Percentiles rank a stretch among this genome's conserved stretches.
Evolutionary conservation across 768 basidiomycete species (phyloP).

Genomic region (Lactarius hengduanensis): DNA sequence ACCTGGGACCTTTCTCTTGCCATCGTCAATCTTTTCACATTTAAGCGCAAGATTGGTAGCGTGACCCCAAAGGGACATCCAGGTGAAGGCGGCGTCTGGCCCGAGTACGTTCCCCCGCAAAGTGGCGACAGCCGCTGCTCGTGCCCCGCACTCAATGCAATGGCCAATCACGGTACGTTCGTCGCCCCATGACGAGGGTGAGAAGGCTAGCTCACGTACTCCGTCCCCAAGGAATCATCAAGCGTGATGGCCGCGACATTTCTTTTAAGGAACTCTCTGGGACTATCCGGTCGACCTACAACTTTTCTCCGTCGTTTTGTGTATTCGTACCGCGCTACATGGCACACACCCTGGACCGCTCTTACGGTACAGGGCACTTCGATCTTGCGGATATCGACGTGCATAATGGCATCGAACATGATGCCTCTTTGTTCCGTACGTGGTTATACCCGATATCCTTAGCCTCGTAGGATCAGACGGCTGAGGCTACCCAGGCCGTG

Average conservation of each 20-base stretch:
- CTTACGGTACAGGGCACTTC: conserved; percentile 56
- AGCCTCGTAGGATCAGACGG: background rate
- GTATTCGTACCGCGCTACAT: conserved; percentile 62
- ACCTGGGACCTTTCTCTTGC: conserved; percentile 54
- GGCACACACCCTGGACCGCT: conserved; percentile 55
- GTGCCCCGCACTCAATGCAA: conserved; percentile 74
- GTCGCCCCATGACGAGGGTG: background rate
- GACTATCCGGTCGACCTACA: conserved; percentile 56
- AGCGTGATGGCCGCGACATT: conserved; percentile 68
- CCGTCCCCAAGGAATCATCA: conserved; percentile 38
- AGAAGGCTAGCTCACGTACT: background rate
- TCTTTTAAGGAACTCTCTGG: conserved; percentile 47
- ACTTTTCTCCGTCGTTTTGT: conserved; percentile 68
- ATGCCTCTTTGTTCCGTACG: conserved; percentile 60
- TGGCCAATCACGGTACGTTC: conserved; percentile 80
- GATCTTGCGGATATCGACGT: conserved; percentile 65
- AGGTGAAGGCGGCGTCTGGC: conserved; percentile 65
- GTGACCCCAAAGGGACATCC: conserved; percentile 56
- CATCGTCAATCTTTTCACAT: conserved; percentile 50
- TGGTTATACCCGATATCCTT: no score
- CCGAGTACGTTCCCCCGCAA: conserved; percentile 55
- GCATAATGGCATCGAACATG: conserved; percentile 77
- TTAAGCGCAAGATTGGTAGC: conserved; percentile 49
- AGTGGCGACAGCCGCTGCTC: conserved; percentile 68
- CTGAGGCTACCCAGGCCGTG: conserved; percentile 46